A percentile compares a stretch with the other conserved stretches of the same genome.
Evolutionary conservation across 2,329 filamentous ascomycete genomes (phyloP).

Genomic region (Hansfordia pulvinata): DNA sequence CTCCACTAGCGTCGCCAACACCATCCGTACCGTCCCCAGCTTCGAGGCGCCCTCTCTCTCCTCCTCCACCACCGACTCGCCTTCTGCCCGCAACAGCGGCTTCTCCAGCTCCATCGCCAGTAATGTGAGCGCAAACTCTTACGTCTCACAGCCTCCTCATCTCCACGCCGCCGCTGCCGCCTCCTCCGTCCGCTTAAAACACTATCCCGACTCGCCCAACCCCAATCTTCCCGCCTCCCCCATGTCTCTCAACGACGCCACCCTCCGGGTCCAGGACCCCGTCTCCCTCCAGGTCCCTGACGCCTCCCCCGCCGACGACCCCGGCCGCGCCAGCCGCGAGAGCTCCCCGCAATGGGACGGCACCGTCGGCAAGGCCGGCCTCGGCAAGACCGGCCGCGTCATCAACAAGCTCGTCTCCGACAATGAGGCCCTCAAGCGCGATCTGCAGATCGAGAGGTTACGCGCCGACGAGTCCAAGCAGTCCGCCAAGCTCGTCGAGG

Average conservation of each 20-base stretch:
- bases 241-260: constrained; percentile 2
- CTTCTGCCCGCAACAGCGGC: constrained; percentile 29
- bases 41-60: constrained; percentile 33
- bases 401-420: constrained; percentile 74
- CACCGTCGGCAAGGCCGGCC: constrained; percentile 53
- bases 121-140: constrained; percentile 32
- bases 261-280: constrained; percentile 8
- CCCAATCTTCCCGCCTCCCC: constrained; percentile 10
- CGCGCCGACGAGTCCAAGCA: constrained; percentile 59
- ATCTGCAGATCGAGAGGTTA: constrained; percentile 52
- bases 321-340: constrained; percentile 13
- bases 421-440: constrained; percentile 64
- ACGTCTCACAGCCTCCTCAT: constrained; percentile 20
- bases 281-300: constrained; percentile 21
- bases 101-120: constrained; percentile 45
- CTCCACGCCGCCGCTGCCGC: too few species aligned
- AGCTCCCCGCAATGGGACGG: constrained; percentile 40
- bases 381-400: constrained; percentile 63
- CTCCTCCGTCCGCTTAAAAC: background rate
- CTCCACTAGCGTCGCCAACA: too few species aligned
- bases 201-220: constrained; percentile 13
- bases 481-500: constrained; percentile 51
- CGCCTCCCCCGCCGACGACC: constrained; percentile 15
- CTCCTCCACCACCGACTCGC: constrained; percentile 21
- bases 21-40: constrained; percentile 44